Conservation (phyloP, 306 rosid species). For the Vicia villosa region DNA sequence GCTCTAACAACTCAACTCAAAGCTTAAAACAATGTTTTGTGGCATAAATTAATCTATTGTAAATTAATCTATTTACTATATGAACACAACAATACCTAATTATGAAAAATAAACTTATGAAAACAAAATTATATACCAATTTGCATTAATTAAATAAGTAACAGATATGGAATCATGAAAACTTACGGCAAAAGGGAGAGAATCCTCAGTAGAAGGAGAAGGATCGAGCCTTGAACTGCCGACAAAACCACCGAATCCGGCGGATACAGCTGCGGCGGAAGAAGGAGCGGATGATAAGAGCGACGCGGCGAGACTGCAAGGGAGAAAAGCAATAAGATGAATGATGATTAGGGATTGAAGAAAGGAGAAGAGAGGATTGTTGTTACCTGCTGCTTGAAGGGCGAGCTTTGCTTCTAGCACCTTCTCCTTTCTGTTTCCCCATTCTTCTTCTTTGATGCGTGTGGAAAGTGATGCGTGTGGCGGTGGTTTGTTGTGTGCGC, state of each 20-base stretch:
- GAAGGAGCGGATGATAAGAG: constrained; percentile 69
- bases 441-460: too few species aligned
- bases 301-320: constrained; percentile 79
- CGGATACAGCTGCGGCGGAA: constrained; percentile 57
- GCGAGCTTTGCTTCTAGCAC: constrained; percentile 71
- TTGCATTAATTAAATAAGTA: background rate
- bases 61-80: background rate
- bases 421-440: constrained; percentile 88
- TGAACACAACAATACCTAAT: constrained; percentile 18
- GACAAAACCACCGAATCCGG: constrained; percentile 88
- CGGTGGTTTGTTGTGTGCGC: background rate
- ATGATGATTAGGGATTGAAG: constrained; percentile 12
- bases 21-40: too few species aligned
- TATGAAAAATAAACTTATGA: background rate
- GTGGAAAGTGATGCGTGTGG: too few species aligned
- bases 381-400: constrained; percentile 92
- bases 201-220: constrained; percentile 61
- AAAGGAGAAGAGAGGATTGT: background rate
- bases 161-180: background rate
- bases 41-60: too few species aligned
- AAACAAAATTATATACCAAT: background rate
- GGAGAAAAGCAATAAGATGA: background rate
- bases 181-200: constrained; percentile 58
- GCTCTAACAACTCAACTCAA: constrained; percentile 20
- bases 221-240: constrained; percentile 84